phyloP scores from a whole-genome alignment of 2,329 filamentous ascomycete genomes.

The Hortaea sp. region DNA sequence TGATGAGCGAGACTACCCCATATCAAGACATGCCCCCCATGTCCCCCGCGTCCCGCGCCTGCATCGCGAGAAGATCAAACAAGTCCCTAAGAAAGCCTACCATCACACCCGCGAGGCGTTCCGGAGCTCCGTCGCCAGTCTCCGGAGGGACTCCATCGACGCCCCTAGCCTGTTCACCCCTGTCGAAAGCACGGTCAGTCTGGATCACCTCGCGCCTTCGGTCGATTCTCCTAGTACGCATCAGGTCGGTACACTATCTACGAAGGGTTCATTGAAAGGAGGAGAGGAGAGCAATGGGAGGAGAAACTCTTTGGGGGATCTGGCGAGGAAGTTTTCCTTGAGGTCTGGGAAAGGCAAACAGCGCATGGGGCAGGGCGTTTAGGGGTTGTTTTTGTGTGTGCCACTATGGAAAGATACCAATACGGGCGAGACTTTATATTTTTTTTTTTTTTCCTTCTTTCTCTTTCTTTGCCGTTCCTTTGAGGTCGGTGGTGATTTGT shows the following conservation, averaged over 20 bases:
- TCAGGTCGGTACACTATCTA: neutral
- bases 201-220: neutral
- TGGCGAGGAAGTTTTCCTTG: conserved; percentile 1
- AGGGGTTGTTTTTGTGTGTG: neutral
- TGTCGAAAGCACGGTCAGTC: neutral
- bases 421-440: too few species aligned
- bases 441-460: too few species aligned
- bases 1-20: neutral
- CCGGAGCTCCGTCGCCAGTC: conserved; percentile 2
- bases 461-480: too few species aligned
- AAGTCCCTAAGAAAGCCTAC: conserved; percentile 3
- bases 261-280: neutral
- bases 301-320: neutral
- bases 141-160: conserved; percentile 1
- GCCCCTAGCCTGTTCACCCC: neutral
- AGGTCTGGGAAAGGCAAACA: neutral
- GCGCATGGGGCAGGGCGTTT: neutral
- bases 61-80: conserved; percentile 4
- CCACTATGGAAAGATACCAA: neutral
- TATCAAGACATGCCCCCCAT: neutral
- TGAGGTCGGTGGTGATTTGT: too few species aligned
- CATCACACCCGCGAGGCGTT: conserved; percentile 4
- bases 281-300: neutral
- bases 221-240: neutral
- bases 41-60: neutral